Conservation (phyloP, 768 basidiomycete genomes). For the Phanerochaete sordida region DNA sequence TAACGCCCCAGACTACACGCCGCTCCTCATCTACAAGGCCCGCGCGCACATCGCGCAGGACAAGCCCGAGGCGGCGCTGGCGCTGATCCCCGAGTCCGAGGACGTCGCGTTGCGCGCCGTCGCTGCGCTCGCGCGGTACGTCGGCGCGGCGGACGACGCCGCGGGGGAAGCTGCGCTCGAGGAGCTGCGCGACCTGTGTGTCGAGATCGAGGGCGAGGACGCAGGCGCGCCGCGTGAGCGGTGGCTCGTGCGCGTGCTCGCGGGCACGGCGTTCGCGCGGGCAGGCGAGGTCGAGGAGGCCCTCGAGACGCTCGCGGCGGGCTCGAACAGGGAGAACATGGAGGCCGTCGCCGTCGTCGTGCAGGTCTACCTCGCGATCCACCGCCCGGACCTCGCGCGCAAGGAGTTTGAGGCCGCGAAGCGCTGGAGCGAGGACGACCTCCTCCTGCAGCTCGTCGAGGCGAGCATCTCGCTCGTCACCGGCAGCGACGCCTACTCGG, state of each 20-base stretch:
- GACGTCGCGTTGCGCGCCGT: slow-evolving; percentile 70
- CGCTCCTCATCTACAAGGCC: slow-evolving; percentile 71
- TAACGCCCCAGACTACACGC: slow-evolving; percentile 59
- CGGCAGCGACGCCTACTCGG: slow-evolving; percentile 63
- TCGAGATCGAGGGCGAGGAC: slow-evolving; percentile 84
- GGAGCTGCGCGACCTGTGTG: slow-evolving; percentile 77
- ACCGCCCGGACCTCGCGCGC: slow-evolving; percentile 82
- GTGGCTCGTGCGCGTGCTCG: slow-evolving; percentile 70
- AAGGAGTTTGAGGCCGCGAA: slow-evolving; percentile 83
- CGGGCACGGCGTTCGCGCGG: slow-evolving; percentile 81
- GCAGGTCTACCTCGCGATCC: slow-evolving; percentile 88
- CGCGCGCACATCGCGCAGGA: slow-evolving; percentile 74
- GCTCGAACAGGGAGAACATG: slow-evolving; percentile 66
- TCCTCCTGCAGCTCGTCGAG: slow-evolving; percentile 87
- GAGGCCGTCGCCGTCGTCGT: slow-evolving; percentile 84
- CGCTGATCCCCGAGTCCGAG: slow-evolving; percentile 58
- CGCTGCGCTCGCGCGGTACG: slow-evolving; percentile 68
- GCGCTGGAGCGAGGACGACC: slow-evolving; percentile 84
- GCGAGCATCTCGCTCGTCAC: slow-evolving; percentile 74
- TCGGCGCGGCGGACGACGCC: slow-evolving; percentile 34
- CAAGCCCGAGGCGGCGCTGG: slow-evolving; percentile 51
- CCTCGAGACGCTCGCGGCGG: slow-evolving; percentile 76
- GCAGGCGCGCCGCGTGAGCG: slow-evolving; percentile 63
- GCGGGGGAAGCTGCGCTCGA: slow-evolving; percentile 65
- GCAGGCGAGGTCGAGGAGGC: slow-evolving; percentile 91